Evolutionary conservation across 2,329 filamentous ascomycete species (phyloP), one percentile per base, ranked within the genome.

Genomic region (Hypoxylon sp.): DNA sequence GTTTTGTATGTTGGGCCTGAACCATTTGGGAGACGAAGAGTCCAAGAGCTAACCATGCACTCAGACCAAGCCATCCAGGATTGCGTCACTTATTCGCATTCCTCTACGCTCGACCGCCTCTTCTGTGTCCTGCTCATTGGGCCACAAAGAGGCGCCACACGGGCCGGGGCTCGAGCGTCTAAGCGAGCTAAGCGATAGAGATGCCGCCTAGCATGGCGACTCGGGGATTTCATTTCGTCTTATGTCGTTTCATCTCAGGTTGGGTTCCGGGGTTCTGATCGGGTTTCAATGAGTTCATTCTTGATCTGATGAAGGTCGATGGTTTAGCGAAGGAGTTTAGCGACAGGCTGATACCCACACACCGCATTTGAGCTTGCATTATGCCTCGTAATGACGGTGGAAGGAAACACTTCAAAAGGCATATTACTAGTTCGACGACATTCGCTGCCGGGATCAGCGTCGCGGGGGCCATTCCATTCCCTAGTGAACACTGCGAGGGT

Each of bases 271-370:
- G 27, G 34, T 56, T 30, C 27, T 55, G 52, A 47, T 41, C 48
- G 51, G 54, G 55, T 60, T 60, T 60, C 55, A 60, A 52, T 34
- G 46, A 55, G 32, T 60, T 53, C 51, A 34, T 65, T 58, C 34
- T 57, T 56, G 48, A 34, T 50, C 54, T 67, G 41, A 32, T 41
- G 25, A 56, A 63, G 34, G 59, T 67, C 55, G 53, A 62, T 61
- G 66, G 56, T 65, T 70, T 69, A 67, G 66, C 71, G 69, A 64
- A 67, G 74, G 73, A 74, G 72, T 74, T 74, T 67, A 69, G 71
- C 70, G 64, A 72, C 61, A 65, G 70, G 66, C 63, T 68, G 70
- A 75, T 75, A 75, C 74, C 74, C 74, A 71, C 62, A 63, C 61
- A 64, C 67, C 48, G 61, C 69, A 59, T 70, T 70, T 70, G 71